Conservation (phyloP, 352 stramenopile genomes). For the Plasmopara muralis region DNA sequence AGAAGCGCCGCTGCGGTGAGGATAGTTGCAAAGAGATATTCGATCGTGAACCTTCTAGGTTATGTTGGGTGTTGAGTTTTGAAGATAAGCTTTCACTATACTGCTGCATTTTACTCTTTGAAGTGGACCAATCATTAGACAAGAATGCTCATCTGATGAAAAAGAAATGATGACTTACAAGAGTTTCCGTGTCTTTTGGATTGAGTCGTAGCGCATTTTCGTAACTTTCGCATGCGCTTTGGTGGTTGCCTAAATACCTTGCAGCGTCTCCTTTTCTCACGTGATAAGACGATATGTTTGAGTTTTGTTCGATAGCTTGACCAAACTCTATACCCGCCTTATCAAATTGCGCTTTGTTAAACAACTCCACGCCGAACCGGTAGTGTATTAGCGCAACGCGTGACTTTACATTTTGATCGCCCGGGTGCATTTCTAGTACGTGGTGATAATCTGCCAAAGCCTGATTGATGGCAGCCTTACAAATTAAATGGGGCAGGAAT, state of each 20-base stretch:
- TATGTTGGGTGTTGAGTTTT: constrained; percentile 13
- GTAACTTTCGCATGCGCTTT: constrained; percentile 48
- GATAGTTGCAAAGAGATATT: constrained; percentile 1
- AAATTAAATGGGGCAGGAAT: neutral
- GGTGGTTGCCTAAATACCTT: constrained; percentile 68
- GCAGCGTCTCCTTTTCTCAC: constrained; percentile 62
- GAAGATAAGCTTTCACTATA: constrained; percentile 28
- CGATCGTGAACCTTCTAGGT: constrained; percentile 2
- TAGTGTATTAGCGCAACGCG: constrained; percentile 74
- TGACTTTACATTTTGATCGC: constrained; percentile 43
- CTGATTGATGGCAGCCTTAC: constrained; percentile 19
- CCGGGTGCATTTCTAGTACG: constrained; percentile 51
- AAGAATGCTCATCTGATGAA: neutral
- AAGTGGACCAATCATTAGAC: neutral
- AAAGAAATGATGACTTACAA: constrained; percentile 17
- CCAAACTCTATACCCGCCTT: constrained; percentile 64
- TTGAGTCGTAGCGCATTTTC: constrained; percentile 42
- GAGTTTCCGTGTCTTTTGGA: constrained; percentile 52
- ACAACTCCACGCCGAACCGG: constrained; percentile 72
- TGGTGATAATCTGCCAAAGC: constrained; percentile 75
- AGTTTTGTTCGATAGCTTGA: constrained; percentile 45
- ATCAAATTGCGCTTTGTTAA: constrained; percentile 67
- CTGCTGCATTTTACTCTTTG: constrained; percentile 54
- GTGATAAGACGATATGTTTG: constrained; percentile 49
- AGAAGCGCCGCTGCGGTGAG: constrained; percentile 19